Conservation (phyloP, 2,329 filamentous ascomycete genomes). For the Talaromyces verruculosus region DNA sequence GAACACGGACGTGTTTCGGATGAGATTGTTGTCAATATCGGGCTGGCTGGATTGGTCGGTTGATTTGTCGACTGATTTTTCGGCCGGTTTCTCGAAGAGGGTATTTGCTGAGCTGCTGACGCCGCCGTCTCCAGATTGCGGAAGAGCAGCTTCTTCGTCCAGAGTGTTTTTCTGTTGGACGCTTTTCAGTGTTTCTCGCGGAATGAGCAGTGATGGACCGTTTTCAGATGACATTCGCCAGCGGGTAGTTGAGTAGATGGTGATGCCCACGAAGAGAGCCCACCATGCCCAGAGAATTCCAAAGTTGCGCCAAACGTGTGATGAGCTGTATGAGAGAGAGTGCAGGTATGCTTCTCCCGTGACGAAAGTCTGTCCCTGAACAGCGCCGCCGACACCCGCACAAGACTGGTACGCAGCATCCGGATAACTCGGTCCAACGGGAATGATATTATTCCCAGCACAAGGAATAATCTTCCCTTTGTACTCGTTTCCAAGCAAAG, state of each 20-base stretch:
- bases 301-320: slow-evolving; percentile 60
- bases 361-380: slow-evolving; percentile 50
- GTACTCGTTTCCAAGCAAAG: slow-evolving; percentile 41
- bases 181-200: slow-evolving; percentile 56
- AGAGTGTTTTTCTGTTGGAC: slow-evolving; percentile 30
- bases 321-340: slow-evolving; percentile 55
- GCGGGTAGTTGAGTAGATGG: slow-evolving; percentile 56
- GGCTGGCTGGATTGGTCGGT: slow-evolving; percentile 29
- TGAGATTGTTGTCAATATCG: slow-evolving; percentile 45
- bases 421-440: slow-evolving; percentile 32
- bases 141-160: slow-evolving; percentile 33
- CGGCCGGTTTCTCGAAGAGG: neutral
- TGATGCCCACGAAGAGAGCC: slow-evolving; percentile 59
- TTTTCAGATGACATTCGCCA: slow-evolving; percentile 58
- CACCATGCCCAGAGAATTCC: slow-evolving; percentile 65
- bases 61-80: slow-evolving; percentile 21
- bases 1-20: slow-evolving; percentile 66
- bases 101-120: slow-evolving; percentile 17
- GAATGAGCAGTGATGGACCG: slow-evolving; percentile 60
- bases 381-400: slow-evolving; percentile 59
- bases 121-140: slow-evolving; percentile 29
- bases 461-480: slow-evolving; percentile 38
- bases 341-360: slow-evolving; percentile 60
- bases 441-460: slow-evolving; percentile 37
- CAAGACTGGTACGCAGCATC: slow-evolving; percentile 43